Evolutionary conservation across 2,329 filamentous ascomycete genomes (phyloP), one percentile per base, ranked within the genome.

Genomic region (Pseudogymnoascus sp.): DNA sequence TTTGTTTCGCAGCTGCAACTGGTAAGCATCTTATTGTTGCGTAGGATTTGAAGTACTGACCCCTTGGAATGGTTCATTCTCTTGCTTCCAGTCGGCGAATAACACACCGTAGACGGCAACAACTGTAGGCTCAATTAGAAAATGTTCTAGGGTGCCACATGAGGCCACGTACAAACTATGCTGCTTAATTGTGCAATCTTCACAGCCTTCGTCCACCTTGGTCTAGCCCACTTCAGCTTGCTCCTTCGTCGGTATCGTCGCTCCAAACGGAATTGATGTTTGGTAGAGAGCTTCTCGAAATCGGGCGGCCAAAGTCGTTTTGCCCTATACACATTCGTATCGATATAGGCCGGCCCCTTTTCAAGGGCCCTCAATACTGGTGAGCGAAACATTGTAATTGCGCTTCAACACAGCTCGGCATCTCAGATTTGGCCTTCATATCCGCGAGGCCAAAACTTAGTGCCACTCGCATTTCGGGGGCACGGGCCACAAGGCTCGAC

Each of bases 241-340:
- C 88, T 74, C 60, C 89, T 81, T 59, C 89, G 81, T 75, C 90
- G 88, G 75, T 88, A 92, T 70, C 88, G 86, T 72, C 88, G 86
- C 77, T 93, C 89, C 67, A 91, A 86, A 43, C 85, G 81, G 71
- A 92, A 88, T 74, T 92, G 86, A 70, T 92, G 85, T 73, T 88
- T 88, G 54, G 79, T 76, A 37, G 84, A 84, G 63, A 93, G 81
- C 70, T 84, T 82, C 64, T 79, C 76, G 74, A 93, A 89, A 73
- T 92, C 86, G 11, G 89, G 89, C 62, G 89, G 89, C 89, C 89
- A 93, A 65, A 84, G 77, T 71, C 87, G 89, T 74, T 89, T 87
- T 57, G 85, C 82, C 69, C 78, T 82, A 75, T 84, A 86, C 4
- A 81, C 81, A 70, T 84, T 86, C 63, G 74, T 79, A 65, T 79